Conservation (phyloP, 805 yeast genomes). For the Candida tallmaniae region DNA sequence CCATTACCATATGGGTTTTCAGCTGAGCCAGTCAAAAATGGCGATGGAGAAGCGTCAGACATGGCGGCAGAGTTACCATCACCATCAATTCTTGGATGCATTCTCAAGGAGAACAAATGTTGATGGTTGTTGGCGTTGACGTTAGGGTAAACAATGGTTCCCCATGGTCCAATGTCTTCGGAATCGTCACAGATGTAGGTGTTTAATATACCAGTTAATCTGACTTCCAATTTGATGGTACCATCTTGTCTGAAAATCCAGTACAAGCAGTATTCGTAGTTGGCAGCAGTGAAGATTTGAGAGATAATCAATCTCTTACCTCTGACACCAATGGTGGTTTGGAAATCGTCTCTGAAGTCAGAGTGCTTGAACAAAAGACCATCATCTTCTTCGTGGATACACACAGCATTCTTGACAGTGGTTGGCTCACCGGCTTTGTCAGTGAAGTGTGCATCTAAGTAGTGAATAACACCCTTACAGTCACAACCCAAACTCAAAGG, state of each 20-base stretch:
- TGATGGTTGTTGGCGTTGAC: constrained; percentile 86
- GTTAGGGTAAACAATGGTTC: constrained; percentile 73
- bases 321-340: constrained; percentile 70
- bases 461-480: constrained; percentile 82
- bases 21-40: constrained; percentile 57
- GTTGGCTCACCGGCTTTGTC: constrained; percentile 65
- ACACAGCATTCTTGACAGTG: constrained; percentile 70
- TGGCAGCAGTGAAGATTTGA: constrained; percentile 82
- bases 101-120: constrained; percentile 72
- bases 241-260: constrained; percentile 85
- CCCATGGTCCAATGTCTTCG: constrained; percentile 73
- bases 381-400: constrained; percentile 85
- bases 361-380: constrained; percentile 78
- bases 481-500: constrained; percentile 77
- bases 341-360: constrained; percentile 76
- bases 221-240: constrained; percentile 71
- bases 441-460: constrained; percentile 73
- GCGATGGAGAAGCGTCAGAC: constrained; percentile 59
- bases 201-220: constrained; percentile 79
- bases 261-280: constrained; percentile 80
- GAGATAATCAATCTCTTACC: constrained; percentile 70
- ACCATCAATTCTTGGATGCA: constrained; percentile 81
- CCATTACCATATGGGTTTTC: constrained; percentile 78
- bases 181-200: constrained; percentile 61
- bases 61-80: constrained; percentile 70